Evolutionary conservation across 2,329 filamentous ascomycete species (phyloP).

Genomic region (Penicillium glabrum): DNA sequence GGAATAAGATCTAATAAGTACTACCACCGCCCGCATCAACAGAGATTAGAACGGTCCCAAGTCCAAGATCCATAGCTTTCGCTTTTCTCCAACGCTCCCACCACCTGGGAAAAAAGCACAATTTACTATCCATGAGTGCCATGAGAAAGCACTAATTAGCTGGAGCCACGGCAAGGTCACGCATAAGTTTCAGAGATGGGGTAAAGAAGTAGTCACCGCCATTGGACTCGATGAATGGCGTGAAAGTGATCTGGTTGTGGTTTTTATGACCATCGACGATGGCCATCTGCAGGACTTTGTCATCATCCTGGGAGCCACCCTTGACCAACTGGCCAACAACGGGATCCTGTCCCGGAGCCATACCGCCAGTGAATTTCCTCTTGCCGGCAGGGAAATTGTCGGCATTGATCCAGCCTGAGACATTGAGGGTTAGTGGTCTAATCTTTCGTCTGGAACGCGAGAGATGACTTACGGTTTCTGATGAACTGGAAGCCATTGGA

Average conservation of each 20-base stretch:
- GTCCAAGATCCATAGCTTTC: too few species aligned
- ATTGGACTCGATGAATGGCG: slow-evolving; percentile 4
- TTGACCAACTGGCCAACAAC: slow-evolving; percentile 2
- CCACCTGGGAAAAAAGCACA: neutral
- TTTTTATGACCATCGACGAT: neutral
- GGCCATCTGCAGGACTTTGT: neutral
- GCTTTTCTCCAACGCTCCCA: neutral
- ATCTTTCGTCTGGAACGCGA: neutral
- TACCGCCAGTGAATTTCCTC: slow-evolving; percentile 1
- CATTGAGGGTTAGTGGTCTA: neutral
- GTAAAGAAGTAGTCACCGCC: slow-evolving; percentile 9
- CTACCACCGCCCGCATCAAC: too few species aligned
- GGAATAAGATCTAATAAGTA: too few species aligned
- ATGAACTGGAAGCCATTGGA: slow-evolving; percentile 5
- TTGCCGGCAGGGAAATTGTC: slow-evolving; percentile 2
- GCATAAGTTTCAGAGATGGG: slow-evolving; percentile 1
- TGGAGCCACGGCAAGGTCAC: neutral
- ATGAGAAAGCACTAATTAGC: neutral
- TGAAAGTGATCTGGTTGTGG: neutral
- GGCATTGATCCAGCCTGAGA: slow-evolving; percentile 2
- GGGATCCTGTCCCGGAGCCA: slow-evolving; percentile 1
- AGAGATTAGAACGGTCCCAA: too few species aligned
- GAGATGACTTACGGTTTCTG: slow-evolving; percentile 1
- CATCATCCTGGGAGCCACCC: neutral
- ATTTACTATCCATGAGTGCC: neutral